Percentiles rank a stretch among this genome's conserved stretches.
These are phyloP conservation scores for Bonia amplexicaulis DNA, from an alignment of 176 grass and related monocot genomes.

Conservation along the genomic window DNA sequence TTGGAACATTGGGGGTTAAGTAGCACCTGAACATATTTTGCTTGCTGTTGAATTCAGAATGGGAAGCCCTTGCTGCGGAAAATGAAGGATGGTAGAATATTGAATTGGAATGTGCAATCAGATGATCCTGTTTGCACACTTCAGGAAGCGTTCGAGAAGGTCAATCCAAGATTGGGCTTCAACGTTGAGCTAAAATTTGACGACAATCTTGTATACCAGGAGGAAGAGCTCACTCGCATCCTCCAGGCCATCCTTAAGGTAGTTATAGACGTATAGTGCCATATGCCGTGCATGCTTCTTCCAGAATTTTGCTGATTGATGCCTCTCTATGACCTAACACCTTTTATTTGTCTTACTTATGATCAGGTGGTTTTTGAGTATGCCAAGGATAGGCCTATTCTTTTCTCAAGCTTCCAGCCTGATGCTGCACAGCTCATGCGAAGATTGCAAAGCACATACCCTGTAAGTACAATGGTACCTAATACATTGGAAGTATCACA, in stretches of 20 bases:
- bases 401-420: constrained; percentile 94
- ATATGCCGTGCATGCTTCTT: background rate
- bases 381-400: constrained; percentile 66
- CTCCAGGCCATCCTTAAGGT: constrained; percentile 57
- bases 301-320: background rate
- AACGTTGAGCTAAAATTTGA: constrained; percentile 91
- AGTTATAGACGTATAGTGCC: background rate
- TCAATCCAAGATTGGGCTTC: constrained; percentile 64
- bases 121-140: constrained; percentile 69
- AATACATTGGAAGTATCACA: background rate
- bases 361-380: constrained; percentile 56
- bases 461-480: constrained; percentile 41
- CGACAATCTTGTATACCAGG: constrained; percentile 56
- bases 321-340: background rate
- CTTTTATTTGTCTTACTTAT: background rate
- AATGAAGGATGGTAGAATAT: constrained; percentile 58
- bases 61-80: constrained; percentile 72
- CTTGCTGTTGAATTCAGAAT: constrained; percentile 27
- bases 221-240: constrained; percentile 50
- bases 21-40: background rate
- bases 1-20: background rate
- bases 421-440: constrained; percentile 62
- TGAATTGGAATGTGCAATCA: constrained; percentile 78
- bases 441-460: constrained; percentile 66
- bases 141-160: constrained; percentile 73